Conservation (phyloP, 306 rosid species). For the peach (Prunus persica) region Prunus_persica_NCBIv2 NC_034011.1:3029501-3030000, state of each 20-base stretch:
- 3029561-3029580: too few relatives aligned
- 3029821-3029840: background rate
- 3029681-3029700: background rate
- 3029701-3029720: too few relatives aligned
- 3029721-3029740: too few relatives aligned
- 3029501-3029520: too few relatives aligned
- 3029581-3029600: background rate
- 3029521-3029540: too few relatives aligned
- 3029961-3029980: slow-evolving; percentile 38
- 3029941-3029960: slow-evolving; percentile 53
- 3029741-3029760: too few relatives aligned
- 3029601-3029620: background rate
- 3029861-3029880: slow-evolving; percentile 77
- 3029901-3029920: slow-evolving; percentile 58
- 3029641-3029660: background rate
- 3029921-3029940: slow-evolving; percentile 30
- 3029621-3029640: background rate
- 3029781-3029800: too few relatives aligned
- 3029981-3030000: slow-evolving; percentile 39
- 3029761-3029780: too few relatives aligned
- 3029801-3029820: background rate
- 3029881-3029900: slow-evolving; percentile 82
- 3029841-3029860: background rate
- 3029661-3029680: background rate
- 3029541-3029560: too few relatives aligned